Evolutionary conservation across 2,329 filamentous ascomycete genomes (phyloP), one percentile per base, ranked within the genome.

Genomic region (Pochonia chlamydosporia): DNA sequence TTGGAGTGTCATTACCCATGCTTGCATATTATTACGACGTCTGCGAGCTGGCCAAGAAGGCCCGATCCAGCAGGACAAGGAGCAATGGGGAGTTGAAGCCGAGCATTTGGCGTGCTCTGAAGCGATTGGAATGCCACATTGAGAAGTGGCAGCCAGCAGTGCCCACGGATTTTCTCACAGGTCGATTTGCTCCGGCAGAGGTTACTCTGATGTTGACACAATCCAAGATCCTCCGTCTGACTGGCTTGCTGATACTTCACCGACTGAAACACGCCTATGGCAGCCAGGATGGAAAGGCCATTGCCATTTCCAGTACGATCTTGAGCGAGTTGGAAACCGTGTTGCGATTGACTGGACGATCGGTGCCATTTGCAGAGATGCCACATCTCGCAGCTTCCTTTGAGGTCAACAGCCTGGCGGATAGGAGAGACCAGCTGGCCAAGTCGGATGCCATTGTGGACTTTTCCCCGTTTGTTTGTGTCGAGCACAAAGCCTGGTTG

Each of bases 361-460:
- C 48, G 23, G 36, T 50, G 7, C 48, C 48, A 13, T 50, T 50
- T 47, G 40, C 45, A 2, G 48, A 48, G 25, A 30, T 48, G 8
- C 33, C 48, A n/a, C 44, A 41, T 20, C 36, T 50, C 31, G 45
- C 44, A 4, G 48, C 48, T 24, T 50, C 44, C 21, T 50, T 50
- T 40, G 45, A 50, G 28, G 13, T 48, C 5, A 44, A 31, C 7
- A 14, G 36, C 4, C 16, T 9, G 8, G 9, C n/a, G 6, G 48
- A 33, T 7, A 49, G 47, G 20, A 16, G 20, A 8, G 43, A 42
- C 21, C 35, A 37, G 21, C 30, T 46, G 18, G 37, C 18, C 25
- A 48, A 45, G 8, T 30, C 41, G 11, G 30, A 44, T 10, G 35
- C n/a, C 11, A 39, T 50, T 16, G 43, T 50, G n/a, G 43, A 45